These are phyloP conservation scores for Nakazawaea anatomiae DNA, from an alignment of 805 yeast species.

Conservation along the genomic window DNA sequence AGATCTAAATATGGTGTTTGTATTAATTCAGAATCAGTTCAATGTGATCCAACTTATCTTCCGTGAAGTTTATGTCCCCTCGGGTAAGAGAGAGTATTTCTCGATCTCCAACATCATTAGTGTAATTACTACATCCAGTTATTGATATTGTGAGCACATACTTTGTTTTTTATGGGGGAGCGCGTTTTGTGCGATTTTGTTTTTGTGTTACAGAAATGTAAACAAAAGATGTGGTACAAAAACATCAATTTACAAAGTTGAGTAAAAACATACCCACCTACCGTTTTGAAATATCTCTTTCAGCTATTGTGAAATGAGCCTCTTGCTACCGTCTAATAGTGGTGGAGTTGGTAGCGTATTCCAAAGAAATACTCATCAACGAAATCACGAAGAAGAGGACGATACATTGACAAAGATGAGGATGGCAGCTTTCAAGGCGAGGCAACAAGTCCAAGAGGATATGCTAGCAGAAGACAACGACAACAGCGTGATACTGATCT, in stretches of 20 bases:
- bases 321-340: neutral
- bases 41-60: too few relatives aligned
- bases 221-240: neutral
- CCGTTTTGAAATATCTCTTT: too few relatives aligned
- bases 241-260: neutral
- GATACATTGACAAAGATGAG: neutral
- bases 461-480: conserved; percentile 1
- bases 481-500: conserved; percentile 6
- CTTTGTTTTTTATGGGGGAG: too few relatives aligned
- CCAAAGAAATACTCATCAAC: neutral
- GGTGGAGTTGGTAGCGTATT: neutral
- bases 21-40: too few relatives aligned
- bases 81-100: too few relatives aligned
- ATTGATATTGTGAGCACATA: too few relatives aligned
- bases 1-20: too few relatives aligned
- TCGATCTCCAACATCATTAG: too few relatives aligned
- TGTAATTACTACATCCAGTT: too few relatives aligned
- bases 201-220: neutral
- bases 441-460: neutral
- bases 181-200: too few relatives aligned
- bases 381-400: neutral
- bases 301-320: neutral
- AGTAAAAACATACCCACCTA: too few relatives aligned
- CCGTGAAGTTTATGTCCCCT: too few relatives aligned
- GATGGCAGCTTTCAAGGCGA: neutral